These are phyloP conservation scores for Suillus occidentalis DNA, from an alignment of 768 basidiomycete species.

Conservation along the genomic window DNA sequence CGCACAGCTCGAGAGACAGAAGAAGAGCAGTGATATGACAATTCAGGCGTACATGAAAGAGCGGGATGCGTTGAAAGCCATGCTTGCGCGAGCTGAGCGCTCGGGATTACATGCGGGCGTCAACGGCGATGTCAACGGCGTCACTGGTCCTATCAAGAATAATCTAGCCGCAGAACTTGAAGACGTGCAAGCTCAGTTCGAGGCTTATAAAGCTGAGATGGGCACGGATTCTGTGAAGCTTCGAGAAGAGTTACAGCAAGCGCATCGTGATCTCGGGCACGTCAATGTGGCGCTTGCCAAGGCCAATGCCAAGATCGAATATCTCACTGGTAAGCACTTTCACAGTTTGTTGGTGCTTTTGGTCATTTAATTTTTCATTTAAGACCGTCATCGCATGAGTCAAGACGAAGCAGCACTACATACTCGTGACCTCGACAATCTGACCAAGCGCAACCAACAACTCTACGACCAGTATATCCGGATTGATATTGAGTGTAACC, in stretches of 20 bases:
- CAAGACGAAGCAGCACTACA: slow-evolving; percentile 69
- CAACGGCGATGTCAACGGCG: slow-evolving; percentile 36
- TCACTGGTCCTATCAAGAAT: slow-evolving; percentile 17
- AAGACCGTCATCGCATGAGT: slow-evolving; percentile 70
- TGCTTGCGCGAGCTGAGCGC: slow-evolving; percentile 59
- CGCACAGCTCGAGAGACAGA: slow-evolving; percentile 75
- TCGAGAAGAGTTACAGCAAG: slow-evolving; percentile 63
- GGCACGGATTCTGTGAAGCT: slow-evolving; percentile 70
- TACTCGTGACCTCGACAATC: slow-evolving; percentile 61
- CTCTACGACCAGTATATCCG: slow-evolving; percentile 74
- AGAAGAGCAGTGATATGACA: slow-evolving; percentile 64
- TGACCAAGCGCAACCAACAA: slow-evolving; percentile 67
- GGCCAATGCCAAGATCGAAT: slow-evolving; percentile 80
- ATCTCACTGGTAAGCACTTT: slow-evolving; percentile 60
- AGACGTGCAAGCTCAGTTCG: slow-evolving; percentile 78
- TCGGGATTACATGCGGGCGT: slow-evolving; percentile 16
- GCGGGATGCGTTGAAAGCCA: slow-evolving; percentile 76
- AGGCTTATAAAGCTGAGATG: slow-evolving; percentile 78
- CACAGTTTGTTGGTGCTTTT: slow-evolving; percentile 4
- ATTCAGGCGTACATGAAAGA: slow-evolving; percentile 86
- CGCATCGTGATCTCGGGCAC: slow-evolving; percentile 69
- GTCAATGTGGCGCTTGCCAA: slow-evolving; percentile 73
- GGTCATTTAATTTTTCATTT: slow-evolving; percentile 8
- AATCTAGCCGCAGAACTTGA: slow-evolving; percentile 61
- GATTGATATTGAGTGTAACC: slow-evolving; percentile 71